Evolutionary conservation across 1,284 basidiomycete species (phyloP), one percentile per base, ranked within the genome.

Genomic region (Marasmius fiardii): DNA sequence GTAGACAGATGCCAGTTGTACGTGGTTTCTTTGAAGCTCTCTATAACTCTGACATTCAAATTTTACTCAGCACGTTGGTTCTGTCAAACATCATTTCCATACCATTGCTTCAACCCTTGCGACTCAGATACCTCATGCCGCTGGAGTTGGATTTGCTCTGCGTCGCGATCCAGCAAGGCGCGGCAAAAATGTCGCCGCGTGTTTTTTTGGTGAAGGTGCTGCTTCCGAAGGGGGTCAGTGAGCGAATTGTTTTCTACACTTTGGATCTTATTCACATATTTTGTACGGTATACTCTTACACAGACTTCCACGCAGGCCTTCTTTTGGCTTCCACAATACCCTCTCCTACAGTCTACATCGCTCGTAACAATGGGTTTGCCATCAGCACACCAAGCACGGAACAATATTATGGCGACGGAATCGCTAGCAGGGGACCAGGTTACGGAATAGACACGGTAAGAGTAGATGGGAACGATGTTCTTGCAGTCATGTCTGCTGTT

Each of bases 101-200:
- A 93, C 92, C 28, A 95, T 98, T 60, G 96, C 94, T 3, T 94
- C 92, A 10, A 92, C 95, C 0, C 78, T 98, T n/a, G 92, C 90
- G 1, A 98, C 95, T 0, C 95, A 98, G 72, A 94, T 98, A 60
- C 95, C 95, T 0, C 94, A 97, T 72, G 95, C 94, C 6, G 94
- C 95, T 0, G 95, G 95, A 4, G 92, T 96, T 4, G 95, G 83
- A 0, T 97, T 92, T 67, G 93, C 94, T 1, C 77, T 98, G 53
- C 91, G 90, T 67, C 83, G 92, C 3, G 88, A 88, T 58, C 89
- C 91, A 0, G 74, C 74, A 37, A 80, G 93, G 41, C 80, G 90
- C 52, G 79, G 83, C 20, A 81, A 81, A 59, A 88, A 88, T 60
- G 89, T 95, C 48, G 93, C 94, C 0, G 90, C 88, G 6, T 94